Evolutionary conservation across 2,329 filamentous ascomycete genomes (phyloP).

Genomic region (Leptodontidium sp.): DNA sequence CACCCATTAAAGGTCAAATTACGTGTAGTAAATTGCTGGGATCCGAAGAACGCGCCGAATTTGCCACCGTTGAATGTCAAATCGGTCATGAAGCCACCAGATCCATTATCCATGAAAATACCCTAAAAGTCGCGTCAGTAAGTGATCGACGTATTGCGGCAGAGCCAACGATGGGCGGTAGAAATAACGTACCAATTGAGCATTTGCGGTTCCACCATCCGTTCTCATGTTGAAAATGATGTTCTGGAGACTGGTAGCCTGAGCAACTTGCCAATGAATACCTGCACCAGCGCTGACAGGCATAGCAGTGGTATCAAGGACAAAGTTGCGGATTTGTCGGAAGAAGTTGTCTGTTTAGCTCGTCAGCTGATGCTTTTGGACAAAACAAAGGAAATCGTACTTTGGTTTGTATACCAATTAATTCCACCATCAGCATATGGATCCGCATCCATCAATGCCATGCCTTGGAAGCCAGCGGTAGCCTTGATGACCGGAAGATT

Average conservation of each 20-base stretch:
- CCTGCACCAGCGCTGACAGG: constrained; percentile 68
- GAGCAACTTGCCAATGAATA: constrained; percentile 88
- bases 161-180: neutral
- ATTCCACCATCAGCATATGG: constrained; percentile 75
- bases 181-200: constrained; percentile 58
- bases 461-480: constrained; percentile 75
- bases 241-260: constrained; percentile 82
- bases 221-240: constrained; percentile 81
- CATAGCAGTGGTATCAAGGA: constrained; percentile 77
- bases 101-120: constrained; percentile 86
- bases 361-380: constrained; percentile 8
- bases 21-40: constrained; percentile 86
- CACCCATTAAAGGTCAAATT: constrained; percentile 85
- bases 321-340: constrained; percentile 82
- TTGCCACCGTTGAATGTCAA: constrained; percentile 84
- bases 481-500: constrained; percentile 80
- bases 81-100: constrained; percentile 84
- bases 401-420: constrained; percentile 82
- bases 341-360: constrained; percentile 72
- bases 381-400: constrained; percentile 58
- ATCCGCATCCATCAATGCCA: constrained; percentile 88
- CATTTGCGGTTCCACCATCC: constrained; percentile 69
- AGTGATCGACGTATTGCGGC: neutral
- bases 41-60: constrained; percentile 81
- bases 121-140: constrained; percentile 52